Percentiles rank a stretch among this genome's conserved stretches.
These are phyloP conservation scores for Parasarocladium wereldwijsianum DNA, from an alignment of 2,329 filamentous ascomycete genomes.

Conservation along the genomic window DNA sequence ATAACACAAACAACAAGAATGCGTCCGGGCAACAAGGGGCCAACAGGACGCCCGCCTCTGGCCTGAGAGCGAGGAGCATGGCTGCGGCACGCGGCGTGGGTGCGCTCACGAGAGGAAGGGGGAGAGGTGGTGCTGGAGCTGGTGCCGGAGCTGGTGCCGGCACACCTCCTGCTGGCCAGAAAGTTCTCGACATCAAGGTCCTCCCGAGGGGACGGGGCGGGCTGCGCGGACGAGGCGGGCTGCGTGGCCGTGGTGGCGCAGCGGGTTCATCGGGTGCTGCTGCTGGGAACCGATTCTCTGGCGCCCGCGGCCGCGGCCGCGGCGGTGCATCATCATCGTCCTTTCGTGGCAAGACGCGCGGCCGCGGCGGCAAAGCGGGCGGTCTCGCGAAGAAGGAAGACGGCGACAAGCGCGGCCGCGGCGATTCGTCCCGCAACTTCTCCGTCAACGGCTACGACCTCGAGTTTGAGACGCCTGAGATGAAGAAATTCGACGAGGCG, in stretches of 20 bases:
- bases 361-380: constrained; percentile 8
- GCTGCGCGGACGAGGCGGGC: constrained; percentile 13
- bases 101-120: too few relatives aligned
- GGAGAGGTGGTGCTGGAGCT: too few relatives aligned
- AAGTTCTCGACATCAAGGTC: constrained; percentile 23
- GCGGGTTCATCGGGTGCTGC: constrained; percentile 6
- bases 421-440: too few relatives aligned
- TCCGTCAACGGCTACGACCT: constrained; percentile 12
- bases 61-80: too few relatives aligned
- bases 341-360: constrained; percentile 8
- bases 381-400: constrained; percentile 12
- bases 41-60: constrained; percentile 1
- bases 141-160: too few relatives aligned
- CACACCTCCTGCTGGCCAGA: too few relatives aligned
- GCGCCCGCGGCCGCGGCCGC: constrained; percentile 8
- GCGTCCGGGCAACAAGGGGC: constrained; percentile 1
- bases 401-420: constrained; percentile 9
- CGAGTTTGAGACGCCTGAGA: constrained; percentile 15
- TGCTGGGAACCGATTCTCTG: constrained; percentile 9
- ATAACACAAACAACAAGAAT: constrained; percentile 8
- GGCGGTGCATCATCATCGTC: constrained; percentile 9
- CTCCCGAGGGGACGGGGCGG: constrained; percentile 20
- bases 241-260: constrained; percentile 11
- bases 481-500: constrained; percentile 19
- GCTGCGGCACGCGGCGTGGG: too few relatives aligned